A percentile compares a stretch with the other conserved stretches of the same genome.
Conservation (phyloP, 345 rosid species). For the Melaleuca alternifolia region DNA sequence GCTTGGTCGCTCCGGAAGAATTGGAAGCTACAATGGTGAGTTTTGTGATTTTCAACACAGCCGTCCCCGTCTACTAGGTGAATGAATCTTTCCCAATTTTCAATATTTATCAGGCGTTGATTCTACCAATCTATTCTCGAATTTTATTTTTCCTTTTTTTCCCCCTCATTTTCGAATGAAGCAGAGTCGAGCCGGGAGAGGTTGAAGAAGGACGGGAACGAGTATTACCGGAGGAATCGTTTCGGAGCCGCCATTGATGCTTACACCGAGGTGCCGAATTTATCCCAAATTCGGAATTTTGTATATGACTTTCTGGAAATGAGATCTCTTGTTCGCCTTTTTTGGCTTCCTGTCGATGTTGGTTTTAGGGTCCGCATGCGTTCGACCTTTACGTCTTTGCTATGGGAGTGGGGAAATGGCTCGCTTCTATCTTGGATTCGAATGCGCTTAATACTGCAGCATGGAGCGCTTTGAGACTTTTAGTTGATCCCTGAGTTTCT, state of each 20-base stretch:
- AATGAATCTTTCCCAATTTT: too few relatives aligned
- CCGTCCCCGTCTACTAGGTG: too few relatives aligned
- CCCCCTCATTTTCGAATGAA: too few relatives aligned
- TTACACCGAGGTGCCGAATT: constrained; percentile 52
- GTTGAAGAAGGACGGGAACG: constrained; percentile 53
- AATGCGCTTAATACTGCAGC: neutral
- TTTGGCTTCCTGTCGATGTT: neutral
- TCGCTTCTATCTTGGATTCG: neutral
- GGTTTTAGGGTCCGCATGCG: neutral
- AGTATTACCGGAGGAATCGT: constrained; percentile 44
- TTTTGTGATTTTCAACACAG: neutral
- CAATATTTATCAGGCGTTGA: too few relatives aligned
- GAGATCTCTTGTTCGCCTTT: neutral
- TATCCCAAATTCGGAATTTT: neutral
- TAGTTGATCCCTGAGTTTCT: neutral
- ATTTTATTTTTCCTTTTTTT: too few relatives aligned
- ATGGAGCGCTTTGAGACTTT: neutral
- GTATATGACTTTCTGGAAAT: neutral
- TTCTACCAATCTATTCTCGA: too few relatives aligned
- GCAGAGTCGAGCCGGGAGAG: constrained; percentile 74
- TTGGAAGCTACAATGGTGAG: neutral
- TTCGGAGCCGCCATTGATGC: constrained; percentile 93
- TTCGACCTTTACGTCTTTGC: neutral
- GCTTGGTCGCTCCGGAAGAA: neutral
- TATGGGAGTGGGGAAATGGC: neutral